phyloP scores from a whole-genome alignment of 805 yeast species.

The Yamadazyma paraphyllophila region DNA sequence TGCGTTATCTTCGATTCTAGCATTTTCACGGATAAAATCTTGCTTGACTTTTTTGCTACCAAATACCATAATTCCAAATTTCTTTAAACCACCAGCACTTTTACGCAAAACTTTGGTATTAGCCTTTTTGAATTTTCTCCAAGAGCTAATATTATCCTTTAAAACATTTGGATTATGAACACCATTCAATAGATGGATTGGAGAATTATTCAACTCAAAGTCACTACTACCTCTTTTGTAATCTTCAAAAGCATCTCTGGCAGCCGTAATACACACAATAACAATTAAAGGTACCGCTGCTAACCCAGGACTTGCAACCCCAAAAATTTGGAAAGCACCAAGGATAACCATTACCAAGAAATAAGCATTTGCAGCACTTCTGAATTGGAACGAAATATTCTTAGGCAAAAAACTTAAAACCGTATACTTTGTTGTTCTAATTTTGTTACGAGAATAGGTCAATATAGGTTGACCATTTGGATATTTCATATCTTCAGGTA shows the following conservation, averaged over 20 bases:
- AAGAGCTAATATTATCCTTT: constrained; percentile 51
- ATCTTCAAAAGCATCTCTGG: constrained; percentile 78
- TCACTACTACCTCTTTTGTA: constrained; percentile 64
- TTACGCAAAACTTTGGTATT: constrained; percentile 32
- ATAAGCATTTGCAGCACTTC: constrained; percentile 59
- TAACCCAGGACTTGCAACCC: constrained; percentile 68
- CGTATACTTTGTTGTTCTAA: constrained; percentile 62
- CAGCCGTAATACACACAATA: constrained; percentile 69
- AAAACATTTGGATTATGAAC: constrained; percentile 57
- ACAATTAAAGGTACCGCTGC: constrained; percentile 82
- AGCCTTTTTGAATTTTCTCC: constrained; percentile 70
- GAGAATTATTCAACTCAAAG: constrained; percentile 64
- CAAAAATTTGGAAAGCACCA: constrained; percentile 66
- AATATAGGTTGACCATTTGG: constrained; percentile 29
- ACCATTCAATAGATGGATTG: constrained; percentile 55
- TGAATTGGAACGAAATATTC: constrained; percentile 52
- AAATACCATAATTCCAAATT: constrained; percentile 22
- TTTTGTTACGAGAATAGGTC: constrained; percentile 52
- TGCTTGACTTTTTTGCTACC: constrained; percentile 24
- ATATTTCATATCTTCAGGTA: constrained; percentile 45
- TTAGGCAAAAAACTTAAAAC: constrained; percentile 58
- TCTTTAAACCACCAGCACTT: constrained; percentile 20
- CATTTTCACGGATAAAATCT: constrained; percentile 25
- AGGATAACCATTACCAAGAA: constrained; percentile 54
- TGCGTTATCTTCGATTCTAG: constrained; percentile 23